A percentile compares a stretch with the other conserved stretches of the same genome.
phyloP scores from a whole-genome alignment of 2,329 filamentous ascomycete species.

The Scolecobasidium constrictum region DNA sequence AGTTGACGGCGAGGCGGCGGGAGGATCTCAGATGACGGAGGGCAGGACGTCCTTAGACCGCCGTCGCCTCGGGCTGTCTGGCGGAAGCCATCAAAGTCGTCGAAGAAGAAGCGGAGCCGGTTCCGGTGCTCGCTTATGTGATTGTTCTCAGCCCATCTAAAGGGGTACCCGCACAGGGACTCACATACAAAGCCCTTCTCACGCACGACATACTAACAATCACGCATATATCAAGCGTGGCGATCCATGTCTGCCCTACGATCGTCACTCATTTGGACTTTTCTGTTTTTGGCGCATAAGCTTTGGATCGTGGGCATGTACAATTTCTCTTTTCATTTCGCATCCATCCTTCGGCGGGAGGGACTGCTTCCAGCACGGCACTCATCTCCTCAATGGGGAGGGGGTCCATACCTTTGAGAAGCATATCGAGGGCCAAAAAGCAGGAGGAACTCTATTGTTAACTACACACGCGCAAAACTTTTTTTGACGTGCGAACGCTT shows the following conservation, averaged over 20 bases:
- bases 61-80: conserved; percentile 7
- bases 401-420: neutral
- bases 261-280: conserved; percentile 1
- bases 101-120: neutral
- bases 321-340: neutral
- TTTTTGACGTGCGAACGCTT: neutral
- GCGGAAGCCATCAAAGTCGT: neutral
- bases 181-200: too few relatives aligned
- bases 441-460: neutral
- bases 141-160: too few relatives aligned
- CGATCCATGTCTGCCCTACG: neutral
- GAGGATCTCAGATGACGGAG: conserved; percentile 4
- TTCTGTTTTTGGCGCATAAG: neutral
- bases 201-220: too few relatives aligned
- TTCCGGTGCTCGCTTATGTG: conserved; percentile 7
- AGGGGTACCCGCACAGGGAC: too few relatives aligned
- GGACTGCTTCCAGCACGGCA: neutral
- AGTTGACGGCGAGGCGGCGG: conserved; percentile 7
- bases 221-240: neutral
- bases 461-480: too few relatives aligned
- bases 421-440: neutral
- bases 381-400: too few relatives aligned
- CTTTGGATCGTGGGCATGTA: too few relatives aligned
- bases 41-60: conserved; percentile 5
- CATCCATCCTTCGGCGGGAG: neutral